Percentiles rank a stretch among this genome's conserved stretches.
Evolutionary conservation across 805 yeast species (phyloP).

Genomic region (Suhomyces kilbournensis): DNA sequence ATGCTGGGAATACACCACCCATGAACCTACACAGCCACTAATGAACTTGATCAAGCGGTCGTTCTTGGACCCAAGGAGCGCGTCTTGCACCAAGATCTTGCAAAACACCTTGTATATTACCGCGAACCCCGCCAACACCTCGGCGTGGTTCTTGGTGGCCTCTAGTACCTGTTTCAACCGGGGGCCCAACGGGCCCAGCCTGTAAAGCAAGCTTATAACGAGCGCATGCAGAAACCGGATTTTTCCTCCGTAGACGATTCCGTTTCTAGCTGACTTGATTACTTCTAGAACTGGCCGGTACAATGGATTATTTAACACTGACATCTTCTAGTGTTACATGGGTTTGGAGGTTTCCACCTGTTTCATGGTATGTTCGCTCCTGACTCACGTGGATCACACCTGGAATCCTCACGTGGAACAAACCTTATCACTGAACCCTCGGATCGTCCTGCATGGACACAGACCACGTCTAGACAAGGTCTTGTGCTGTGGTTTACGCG

Average conservation of each 20-base stretch:
- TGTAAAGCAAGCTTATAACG: conserved; percentile 57
- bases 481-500: too few relatives aligned
- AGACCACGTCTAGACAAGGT: too few relatives aligned
- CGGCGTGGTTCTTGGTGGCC: conserved; percentile 56
- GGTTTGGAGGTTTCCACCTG: too few relatives aligned
- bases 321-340: too few relatives aligned
- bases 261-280: conserved; percentile 40
- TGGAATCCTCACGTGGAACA: too few relatives aligned
- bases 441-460: too few relatives aligned
- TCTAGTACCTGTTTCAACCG: conserved; percentile 44
- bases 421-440: too few relatives aligned
- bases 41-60: conserved; percentile 28
- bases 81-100: conserved; percentile 29
- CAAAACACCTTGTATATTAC: conserved; percentile 45
- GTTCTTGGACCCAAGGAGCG: conserved; percentile 32
- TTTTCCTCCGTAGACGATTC: conserved; percentile 60
- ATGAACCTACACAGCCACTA: conserved; percentile 41
- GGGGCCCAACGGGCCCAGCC: conserved; percentile 48
- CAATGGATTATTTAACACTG: conserved; percentile 19
- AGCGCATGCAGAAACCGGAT: conserved; percentile 62
- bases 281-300: conserved; percentile 32
- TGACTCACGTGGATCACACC: not conserved
- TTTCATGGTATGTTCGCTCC: not conserved
- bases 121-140: conserved; percentile 55
- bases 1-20: conserved; percentile 44